Evolutionary conservation across 2,329 filamentous ascomycete genomes (phyloP), one percentile per base, ranked within the genome.

Genomic region (Ophiosphaerella korrae): DNA sequence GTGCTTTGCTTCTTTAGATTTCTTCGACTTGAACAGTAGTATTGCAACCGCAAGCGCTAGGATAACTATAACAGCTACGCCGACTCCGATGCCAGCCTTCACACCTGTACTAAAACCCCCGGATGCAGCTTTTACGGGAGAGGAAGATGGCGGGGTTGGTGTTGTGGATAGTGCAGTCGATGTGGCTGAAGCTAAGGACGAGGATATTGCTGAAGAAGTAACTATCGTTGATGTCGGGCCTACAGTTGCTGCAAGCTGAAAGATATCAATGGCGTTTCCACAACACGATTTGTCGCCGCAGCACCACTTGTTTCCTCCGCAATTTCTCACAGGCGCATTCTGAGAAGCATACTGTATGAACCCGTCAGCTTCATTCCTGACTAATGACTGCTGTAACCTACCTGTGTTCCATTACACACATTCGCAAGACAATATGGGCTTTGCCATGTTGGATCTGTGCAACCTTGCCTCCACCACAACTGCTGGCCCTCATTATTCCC

Each of bases 401-500:
- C 44, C 36, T 33, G 13, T 13, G 18, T 31, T 7, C 26, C 45
- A 35, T 53, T 37, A 23, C 52, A 54, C 5, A 56, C 48, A 29
- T 34, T 37, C 24, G 40, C 44, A 11, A 61, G 43, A 36, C 55
- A 59, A 38, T 51, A 51, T 11, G 42, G 50, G 34, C 53, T 58
- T 13, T 46, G 21, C 53, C 58, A 61, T 2, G 42, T 52, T 3
- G 48, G 51, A 42, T 59, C 55, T 14, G 55, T 61, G 37, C 55
- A 59, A 23, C 58, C 55, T 32, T 55, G 48, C 26, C 55, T 42
- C 49, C 48, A 57, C 45, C 48, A 59, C n/a, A 55, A 9, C 38
- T 46, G 41, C 21, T 29, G 21, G 8, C 46, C 45, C n/a, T 46
- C 34, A 14, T 54, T 54, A 2, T 23, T 41, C 3, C 39, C 39